Conservation (phyloP, 2,329 filamentous ascomycete genomes). For the Phialocephala sp. region DNA sequence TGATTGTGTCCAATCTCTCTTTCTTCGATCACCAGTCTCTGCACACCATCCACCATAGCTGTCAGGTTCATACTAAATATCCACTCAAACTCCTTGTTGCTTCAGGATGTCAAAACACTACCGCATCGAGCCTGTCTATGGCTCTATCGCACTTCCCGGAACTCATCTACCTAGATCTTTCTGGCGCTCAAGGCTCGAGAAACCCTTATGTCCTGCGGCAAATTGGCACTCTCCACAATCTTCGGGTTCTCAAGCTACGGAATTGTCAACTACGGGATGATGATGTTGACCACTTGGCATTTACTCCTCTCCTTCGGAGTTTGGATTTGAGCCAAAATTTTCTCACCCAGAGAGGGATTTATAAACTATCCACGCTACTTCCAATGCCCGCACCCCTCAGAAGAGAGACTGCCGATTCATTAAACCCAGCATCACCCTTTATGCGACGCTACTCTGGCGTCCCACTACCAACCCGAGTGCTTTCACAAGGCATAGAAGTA, state of each 20-base stretch:
- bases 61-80: conserved; percentile 19
- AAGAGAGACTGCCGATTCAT: not conserved
- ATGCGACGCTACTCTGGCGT: conserved; percentile 22
- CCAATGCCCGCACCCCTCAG: conserved; percentile 15
- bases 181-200: conserved; percentile 28
- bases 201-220: conserved; percentile 27
- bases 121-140: conserved; percentile 26
- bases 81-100: conserved; percentile 30
- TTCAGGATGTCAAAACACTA: conserved; percentile 32
- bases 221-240: conserved; percentile 27
- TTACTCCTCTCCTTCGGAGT: conserved; percentile 27
- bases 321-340: conserved; percentile 33
- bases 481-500: conserved; percentile 23
- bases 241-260: conserved; percentile 31
- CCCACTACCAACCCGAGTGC: conserved; percentile 17
- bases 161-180: conserved; percentile 33
- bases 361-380: conserved; percentile 27
- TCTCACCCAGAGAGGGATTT: conserved; percentile 28
- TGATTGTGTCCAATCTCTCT: conserved; percentile 31
- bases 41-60: conserved; percentile 21
- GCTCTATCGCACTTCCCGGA: conserved; percentile 31
- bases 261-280: conserved; percentile 32
- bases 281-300: conserved; percentile 27
- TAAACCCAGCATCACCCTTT: conserved; percentile 10
- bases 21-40: conserved; percentile 35